A percentile compares a stretch with the other conserved stretches of the same genome.
Conservation (phyloP, 176 grass and related monocot species). For the Miscanthus lutarioriparius region DNA sequence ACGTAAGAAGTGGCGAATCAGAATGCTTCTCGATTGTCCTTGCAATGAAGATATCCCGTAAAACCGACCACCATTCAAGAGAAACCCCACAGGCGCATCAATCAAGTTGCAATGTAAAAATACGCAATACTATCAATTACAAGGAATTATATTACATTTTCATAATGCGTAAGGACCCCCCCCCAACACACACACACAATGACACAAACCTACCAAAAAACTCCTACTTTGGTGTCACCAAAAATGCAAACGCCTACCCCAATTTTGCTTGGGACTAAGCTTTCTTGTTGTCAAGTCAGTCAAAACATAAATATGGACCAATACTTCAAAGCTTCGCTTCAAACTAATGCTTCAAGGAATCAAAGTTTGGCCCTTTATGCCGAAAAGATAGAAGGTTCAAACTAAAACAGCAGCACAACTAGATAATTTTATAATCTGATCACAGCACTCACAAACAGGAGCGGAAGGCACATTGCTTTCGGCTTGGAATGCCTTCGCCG, state of each 20-base stretch:
- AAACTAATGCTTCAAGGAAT: neutral
- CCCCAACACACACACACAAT: too few species aligned
- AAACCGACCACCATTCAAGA: constrained; percentile 98
- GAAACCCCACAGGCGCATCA: constrained; percentile 94
- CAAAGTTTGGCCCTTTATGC: constrained; percentile 4
- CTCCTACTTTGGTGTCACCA: neutral
- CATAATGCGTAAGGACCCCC: neutral
- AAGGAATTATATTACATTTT: neutral
- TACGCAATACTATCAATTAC: too few species aligned
- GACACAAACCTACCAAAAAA: too few species aligned
- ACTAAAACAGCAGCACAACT: neutral
- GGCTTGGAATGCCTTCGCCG: constrained; percentile 62
- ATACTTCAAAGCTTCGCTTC: neutral
- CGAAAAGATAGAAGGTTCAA: constrained; percentile 4
- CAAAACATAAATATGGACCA: neutral
- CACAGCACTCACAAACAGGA: constrained; percentile 58
- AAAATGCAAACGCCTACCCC: neutral
- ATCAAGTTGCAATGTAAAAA: constrained; percentile 37
- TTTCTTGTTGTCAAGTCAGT: too few species aligned
- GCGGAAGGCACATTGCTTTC: constrained; percentile 55
- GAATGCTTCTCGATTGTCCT: constrained; percentile 94
- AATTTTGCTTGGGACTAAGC: neutral
- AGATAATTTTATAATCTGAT: neutral
- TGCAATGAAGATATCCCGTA: constrained; percentile 98
- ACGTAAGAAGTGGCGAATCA: constrained; percentile 68